Evolutionary conservation across 495 filamentous ascomycete genomes (phyloP), one percentile per base, ranked within the genome.

Genomic region (Peziza echinospora): DNA sequence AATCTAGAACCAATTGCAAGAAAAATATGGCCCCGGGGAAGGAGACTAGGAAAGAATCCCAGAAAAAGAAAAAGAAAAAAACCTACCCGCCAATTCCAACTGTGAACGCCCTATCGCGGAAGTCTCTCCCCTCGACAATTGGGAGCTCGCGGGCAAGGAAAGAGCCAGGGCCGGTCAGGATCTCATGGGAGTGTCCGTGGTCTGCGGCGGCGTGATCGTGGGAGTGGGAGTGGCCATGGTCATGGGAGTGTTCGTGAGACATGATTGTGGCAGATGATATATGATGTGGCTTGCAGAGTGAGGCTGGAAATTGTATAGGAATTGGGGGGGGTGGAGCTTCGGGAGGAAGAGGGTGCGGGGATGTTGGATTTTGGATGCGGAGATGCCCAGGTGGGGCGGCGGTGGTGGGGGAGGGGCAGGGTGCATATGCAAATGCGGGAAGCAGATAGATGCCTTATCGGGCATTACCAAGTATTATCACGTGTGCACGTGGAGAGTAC

Each of bases 171-270:
- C 89, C 87, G 60, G 87, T 82, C 59, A 93, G 80, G 60, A 94
- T 84, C 66, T 94, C 89, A 62, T 96, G 89, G 2, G 75, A 77
- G 69, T 97, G 89, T 54, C 89, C 87, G 62, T 97, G 89, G 47
- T 72, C 73, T 44, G 72, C 75, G 59, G 81, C 77, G 37, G 72
- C 69, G 52, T 80, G 77, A 47, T 62, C 57, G 41, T 65, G 49
- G 28, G 72, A 70, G 63, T 85, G 80, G 21, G 64, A 60, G 53
- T 68, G 66, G 5, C 53, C 51, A 30, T 49, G 52, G 46, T 56
- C 62, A 26, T 64, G 62, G 46, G 49, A 48, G 45, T 63, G 60
- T 41, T 53, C 55, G 47, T 58, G 53, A 42, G 55, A 49, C 30
- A 37, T 37, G 30, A 2, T 37, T 37, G 19, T 37, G n/a, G n/a